Base-by-base conservation (phyloP, 805 yeast species). In the Candida tallmaniae region DNA sequence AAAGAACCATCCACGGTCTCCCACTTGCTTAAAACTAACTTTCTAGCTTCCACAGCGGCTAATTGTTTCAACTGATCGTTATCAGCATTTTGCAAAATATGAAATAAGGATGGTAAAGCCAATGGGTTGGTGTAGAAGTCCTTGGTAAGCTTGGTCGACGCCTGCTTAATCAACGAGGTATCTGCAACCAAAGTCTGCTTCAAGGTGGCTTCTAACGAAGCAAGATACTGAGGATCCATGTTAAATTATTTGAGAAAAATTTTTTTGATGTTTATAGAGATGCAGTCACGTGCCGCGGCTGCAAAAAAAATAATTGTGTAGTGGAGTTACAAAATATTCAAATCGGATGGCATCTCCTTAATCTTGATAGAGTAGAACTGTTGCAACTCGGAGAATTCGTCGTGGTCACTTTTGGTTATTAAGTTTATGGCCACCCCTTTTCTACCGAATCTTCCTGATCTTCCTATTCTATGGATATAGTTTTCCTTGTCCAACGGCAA, bases 371-470 rank as follows among this genome's bases (percentile, higher is more conserved):
- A 73, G 70, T 84, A 84, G 71, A 29, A 38, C 58, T 68, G 69
- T 56, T 83, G 88, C 46, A 83, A 66, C 47, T 80, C 95, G 58
- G 79, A 75, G 70, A 90, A 72, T 57, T 74, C 76, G 35, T 71
- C 74, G 45, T 72, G 73, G 62, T 93, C 97, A 33, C 80, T 81
- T 47, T 70, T 72, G 38, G 97, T 87, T 53, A 88, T 80, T 52
- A 93, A 83, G 73, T 89, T 93, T 63, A 90, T 86, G 39, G 98
- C 97, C 54, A 84, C 95, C 73, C 96, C 98, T 73, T 89, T 90
- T 67, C 98, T 80, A 51, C 98, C 98, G 71, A 90, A 90, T 60
- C 98, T 80, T 46, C 97, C 98, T 49, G 95, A 88, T 65, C 98
- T 82, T 62, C 98, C 98, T 48, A 90, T 90, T 67, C 98, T 78